Conservation (phyloP, 768 basidiomycete genomes). For the Tulasnella sp. region DNA sequence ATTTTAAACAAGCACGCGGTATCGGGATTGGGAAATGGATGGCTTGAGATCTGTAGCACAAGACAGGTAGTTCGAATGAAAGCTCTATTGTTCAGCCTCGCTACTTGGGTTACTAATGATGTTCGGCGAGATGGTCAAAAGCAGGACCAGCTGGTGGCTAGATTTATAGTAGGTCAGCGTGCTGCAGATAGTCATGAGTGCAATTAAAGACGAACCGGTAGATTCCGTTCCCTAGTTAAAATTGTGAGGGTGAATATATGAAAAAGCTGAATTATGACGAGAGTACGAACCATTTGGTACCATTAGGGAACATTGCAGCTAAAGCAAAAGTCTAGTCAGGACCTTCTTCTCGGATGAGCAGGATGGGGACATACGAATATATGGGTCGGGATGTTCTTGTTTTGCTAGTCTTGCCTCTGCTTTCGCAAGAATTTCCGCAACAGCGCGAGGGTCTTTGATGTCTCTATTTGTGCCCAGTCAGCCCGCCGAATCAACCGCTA, state of each 20-base stretch:
- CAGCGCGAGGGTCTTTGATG: conserved; percentile 69
- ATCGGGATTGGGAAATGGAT: too few relatives aligned
- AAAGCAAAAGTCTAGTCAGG: not conserved
- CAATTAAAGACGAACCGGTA: conserved; percentile 37
- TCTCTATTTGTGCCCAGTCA: conserved; percentile 36
- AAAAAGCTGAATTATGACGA: not conserved
- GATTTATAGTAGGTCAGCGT: not conserved
- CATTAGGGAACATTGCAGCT: conserved; percentile 78
- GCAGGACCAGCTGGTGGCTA: conserved; percentile 10
- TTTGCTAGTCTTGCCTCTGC: conserved; percentile 62
- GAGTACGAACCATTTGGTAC: conserved; percentile 80
- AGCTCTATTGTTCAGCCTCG: conserved; percentile 4
- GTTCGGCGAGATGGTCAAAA: conserved; percentile 11
- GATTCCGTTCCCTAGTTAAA: conserved; percentile 59
- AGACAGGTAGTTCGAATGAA: too few relatives aligned
- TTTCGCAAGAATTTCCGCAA: conserved; percentile 62
- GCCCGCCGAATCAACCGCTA: too few relatives aligned
- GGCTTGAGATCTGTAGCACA: too few relatives aligned
- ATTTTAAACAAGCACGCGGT: too few relatives aligned
- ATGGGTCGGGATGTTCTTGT: conserved; percentile 79
- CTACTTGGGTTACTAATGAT: too few relatives aligned
- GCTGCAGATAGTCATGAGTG: not conserved
- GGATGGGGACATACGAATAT: conserved; percentile 56
- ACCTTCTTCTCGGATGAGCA: not conserved
- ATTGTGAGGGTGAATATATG: conserved; percentile 13